A percentile compares a stretch with the other conserved stretches of the same genome.
These are phyloP conservation scores for Rubia tinctorum DNA, from an alignment of 305 asterid species.

Conservation along the genomic window DNA sequence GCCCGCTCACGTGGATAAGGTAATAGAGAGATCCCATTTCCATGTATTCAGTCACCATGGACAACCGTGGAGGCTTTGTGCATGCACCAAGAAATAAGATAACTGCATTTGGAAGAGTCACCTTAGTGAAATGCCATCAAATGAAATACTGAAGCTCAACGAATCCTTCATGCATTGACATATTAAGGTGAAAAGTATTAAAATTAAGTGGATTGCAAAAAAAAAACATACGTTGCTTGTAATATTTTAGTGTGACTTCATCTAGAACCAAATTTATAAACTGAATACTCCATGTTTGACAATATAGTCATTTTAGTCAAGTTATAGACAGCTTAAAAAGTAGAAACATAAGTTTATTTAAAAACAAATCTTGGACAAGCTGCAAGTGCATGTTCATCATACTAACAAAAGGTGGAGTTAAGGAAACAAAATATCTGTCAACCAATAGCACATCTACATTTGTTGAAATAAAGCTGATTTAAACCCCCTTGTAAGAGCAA, in stretches of 20 bases:
- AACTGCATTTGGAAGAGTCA: conserved; percentile 42
- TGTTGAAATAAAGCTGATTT: not conserved
- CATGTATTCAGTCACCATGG: conserved; percentile 96
- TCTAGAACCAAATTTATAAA: not conserved
- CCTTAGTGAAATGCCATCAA: not conserved
- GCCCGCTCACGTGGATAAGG: conserved; percentile 90
- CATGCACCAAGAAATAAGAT: conserved; percentile 98
- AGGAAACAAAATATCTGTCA: not conserved
- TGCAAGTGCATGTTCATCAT: not conserved
- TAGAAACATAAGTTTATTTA: too few relatives aligned
- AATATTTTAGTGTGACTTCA: not conserved
- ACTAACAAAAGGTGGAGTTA: too few relatives aligned
- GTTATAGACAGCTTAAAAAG: too few relatives aligned
- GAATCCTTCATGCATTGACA: not conserved
- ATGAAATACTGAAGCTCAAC: not conserved
- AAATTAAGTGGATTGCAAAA: not conserved
- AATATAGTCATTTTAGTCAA: too few relatives aligned
- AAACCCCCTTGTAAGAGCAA: not conserved
- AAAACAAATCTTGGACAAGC: not conserved
- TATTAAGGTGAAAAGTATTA: not conserved
- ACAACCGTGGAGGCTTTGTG: conserved; percentile 88
- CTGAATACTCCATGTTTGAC: not conserved
- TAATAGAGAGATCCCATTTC: conserved; percentile 95
- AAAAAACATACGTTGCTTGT: not conserved
- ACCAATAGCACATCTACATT: not conserved